phyloP scores from a whole-genome alignment of 345 rosid genomes.

The Arabidopsis suecica region DNA sequence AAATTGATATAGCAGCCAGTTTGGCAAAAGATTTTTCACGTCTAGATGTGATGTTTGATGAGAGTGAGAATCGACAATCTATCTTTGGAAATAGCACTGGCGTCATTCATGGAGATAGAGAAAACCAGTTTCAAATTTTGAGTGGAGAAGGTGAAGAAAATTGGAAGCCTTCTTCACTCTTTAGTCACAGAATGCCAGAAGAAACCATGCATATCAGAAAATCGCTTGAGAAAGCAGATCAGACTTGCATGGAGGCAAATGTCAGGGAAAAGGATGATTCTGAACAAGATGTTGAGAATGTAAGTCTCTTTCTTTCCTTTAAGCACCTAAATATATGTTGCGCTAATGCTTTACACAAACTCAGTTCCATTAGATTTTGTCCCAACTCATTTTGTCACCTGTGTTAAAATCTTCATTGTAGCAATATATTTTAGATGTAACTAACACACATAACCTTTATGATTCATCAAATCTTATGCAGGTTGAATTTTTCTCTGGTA shows the following conservation, averaged over 20 bases:
- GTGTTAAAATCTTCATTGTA: too few relatives aligned
- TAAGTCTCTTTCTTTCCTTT: conserved; percentile 46
- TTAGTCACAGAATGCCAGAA: conserved; percentile 38
- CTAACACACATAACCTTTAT: not conserved
- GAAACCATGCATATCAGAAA: conserved; percentile 39
- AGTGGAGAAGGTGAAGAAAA: conserved; percentile 44
- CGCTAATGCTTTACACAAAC: not conserved
- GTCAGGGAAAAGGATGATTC: conserved; percentile 47
- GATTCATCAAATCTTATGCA: conserved; percentile 32
- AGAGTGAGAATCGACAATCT: conserved; percentile 48
- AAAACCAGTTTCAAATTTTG: conserved; percentile 50
- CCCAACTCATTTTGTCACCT: not conserved
- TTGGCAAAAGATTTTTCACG: conserved; percentile 81
- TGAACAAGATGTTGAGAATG: conserved; percentile 40
- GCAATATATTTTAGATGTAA: not conserved
- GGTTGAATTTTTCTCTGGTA: conserved; percentile 58
- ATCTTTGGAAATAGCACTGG: conserved; percentile 41
- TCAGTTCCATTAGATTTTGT: not conserved
- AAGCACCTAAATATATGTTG: conserved; percentile 15
- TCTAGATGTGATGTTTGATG: conserved; percentile 81
- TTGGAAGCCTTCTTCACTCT: conserved; percentile 30
- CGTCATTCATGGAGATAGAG: conserved; percentile 55
- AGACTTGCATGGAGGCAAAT: conserved; percentile 43
- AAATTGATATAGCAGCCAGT: conserved; percentile 67
- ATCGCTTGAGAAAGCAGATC: conserved; percentile 42